Evolutionary conservation across 1,284 basidiomycete species (phyloP).

Genomic region (Pisolithus thermaeus): DNA sequence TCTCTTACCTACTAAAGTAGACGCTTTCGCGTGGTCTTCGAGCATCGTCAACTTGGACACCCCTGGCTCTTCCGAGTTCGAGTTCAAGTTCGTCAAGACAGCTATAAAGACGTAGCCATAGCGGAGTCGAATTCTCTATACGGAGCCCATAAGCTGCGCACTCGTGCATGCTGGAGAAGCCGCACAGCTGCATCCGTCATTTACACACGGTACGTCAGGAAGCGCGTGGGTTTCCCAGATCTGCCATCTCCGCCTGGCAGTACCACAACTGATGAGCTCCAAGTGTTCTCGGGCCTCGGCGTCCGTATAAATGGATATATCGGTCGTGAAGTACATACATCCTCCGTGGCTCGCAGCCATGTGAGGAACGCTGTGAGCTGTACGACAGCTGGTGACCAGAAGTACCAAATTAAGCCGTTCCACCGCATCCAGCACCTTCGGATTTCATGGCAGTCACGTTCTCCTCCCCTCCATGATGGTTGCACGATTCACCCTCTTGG

Average conservation of each 20-base stretch:
- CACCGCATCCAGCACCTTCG: too few species aligned
- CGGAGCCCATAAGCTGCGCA: conserved; percentile 45
- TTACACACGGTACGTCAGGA: conserved; percentile 34
- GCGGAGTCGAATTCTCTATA: conserved; percentile 55
- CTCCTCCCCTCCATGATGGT: too few species aligned
- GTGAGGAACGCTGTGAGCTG: too few species aligned
- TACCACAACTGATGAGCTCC: too few species aligned
- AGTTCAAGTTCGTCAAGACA: conserved; percentile 70
- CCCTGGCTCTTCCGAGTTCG: conserved; percentile 63
- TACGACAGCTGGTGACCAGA: too few species aligned
- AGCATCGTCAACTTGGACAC: conserved; percentile 40
- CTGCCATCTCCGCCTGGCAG: neutral
- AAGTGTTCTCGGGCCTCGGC: too few species aligned
- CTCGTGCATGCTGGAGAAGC: conserved; percentile 55
- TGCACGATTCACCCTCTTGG: too few species aligned
- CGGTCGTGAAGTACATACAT: conserved; percentile 9
- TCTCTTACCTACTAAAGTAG: conserved; percentile 35
- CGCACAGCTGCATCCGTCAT: conserved; percentile 50
- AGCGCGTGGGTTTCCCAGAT: conserved; percentile 9
- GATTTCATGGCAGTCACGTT: too few species aligned
- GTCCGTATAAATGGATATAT: too few species aligned
- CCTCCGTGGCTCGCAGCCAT: too few species aligned
- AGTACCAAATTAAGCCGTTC: too few species aligned
- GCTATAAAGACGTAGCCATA: conserved; percentile 56
- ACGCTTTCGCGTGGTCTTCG: conserved; percentile 13